A percentile compares a stretch with the other conserved stretches of the same genome.
Conservation (phyloP, 306 rosid genomes). For the Potentilla sterilis region DNA sequence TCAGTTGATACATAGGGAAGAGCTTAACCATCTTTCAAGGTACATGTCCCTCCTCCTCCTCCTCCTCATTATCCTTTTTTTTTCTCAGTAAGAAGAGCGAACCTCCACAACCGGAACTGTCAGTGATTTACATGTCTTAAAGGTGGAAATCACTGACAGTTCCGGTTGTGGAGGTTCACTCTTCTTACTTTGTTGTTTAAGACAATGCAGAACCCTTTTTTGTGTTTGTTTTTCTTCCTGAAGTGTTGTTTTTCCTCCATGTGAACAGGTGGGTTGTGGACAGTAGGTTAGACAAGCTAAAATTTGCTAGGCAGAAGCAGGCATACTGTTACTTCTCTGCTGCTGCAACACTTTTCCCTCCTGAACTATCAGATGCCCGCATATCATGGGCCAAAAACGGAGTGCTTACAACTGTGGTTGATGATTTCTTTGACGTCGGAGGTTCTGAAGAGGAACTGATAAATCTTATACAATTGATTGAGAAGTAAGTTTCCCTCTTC, state of each 20-base stretch:
- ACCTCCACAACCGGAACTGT: too few species aligned
- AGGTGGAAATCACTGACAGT: background rate
- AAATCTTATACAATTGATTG: slow-evolving; percentile 66
- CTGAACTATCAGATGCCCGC: slow-evolving; percentile 75
- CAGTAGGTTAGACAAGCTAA: slow-evolving; percentile 60
- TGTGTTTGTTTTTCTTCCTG: background rate
- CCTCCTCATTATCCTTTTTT: background rate
- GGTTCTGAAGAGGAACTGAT: slow-evolving; percentile 62
- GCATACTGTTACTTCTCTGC: slow-evolving; percentile 69
- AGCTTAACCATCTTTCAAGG: slow-evolving; percentile 62
- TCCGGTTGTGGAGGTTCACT: background rate
- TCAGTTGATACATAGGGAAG: slow-evolving; percentile 58
- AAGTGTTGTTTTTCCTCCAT: background rate
- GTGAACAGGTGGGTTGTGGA: slow-evolving; percentile 70
- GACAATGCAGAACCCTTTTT: background rate
- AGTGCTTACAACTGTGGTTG: slow-evolving; percentile 74
- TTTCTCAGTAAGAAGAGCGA: too few species aligned
- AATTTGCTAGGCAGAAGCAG: slow-evolving; percentile 75
- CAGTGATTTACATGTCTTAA: too few species aligned
- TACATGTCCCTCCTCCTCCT: slow-evolving; percentile 15
- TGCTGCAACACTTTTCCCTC: slow-evolving; percentile 57
- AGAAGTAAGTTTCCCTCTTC: slow-evolving; percentile 48
- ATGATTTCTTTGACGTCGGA: slow-evolving; percentile 80
- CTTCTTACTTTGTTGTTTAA: background rate
- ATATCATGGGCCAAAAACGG: slow-evolving; percentile 73